phyloP scores from a whole-genome alignment of 192 early-diverging fungal genomes.

The Coemansia nantahalensis region DNA sequence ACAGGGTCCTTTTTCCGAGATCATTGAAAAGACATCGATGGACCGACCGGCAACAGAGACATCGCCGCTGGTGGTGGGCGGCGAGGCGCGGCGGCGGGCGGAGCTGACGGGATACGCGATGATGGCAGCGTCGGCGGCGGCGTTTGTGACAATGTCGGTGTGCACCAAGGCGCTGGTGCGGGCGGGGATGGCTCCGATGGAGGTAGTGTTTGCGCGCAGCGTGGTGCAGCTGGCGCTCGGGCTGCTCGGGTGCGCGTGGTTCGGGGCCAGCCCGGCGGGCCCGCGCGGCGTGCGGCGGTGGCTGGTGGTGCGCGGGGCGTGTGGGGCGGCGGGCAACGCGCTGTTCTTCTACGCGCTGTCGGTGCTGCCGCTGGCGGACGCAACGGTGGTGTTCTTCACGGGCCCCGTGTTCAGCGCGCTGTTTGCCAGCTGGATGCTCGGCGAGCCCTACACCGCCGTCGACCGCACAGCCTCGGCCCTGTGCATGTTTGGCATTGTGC shows the following conservation, averaged over 20 bases:
- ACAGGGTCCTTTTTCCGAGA: not conserved
- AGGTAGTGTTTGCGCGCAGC: conserved; percentile 73
- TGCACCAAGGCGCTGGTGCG: conserved; percentile 66
- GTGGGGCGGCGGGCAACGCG: conserved; percentile 64
- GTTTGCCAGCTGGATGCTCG: conserved; percentile 58
- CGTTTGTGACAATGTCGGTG: conserved; percentile 69
- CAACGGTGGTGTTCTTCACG: conserved; percentile 76
- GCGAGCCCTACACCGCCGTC: conserved; percentile 61
- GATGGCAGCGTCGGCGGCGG: conserved; percentile 70
- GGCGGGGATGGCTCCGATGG: conserved; percentile 58
- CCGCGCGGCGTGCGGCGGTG: conserved; percentile 48
- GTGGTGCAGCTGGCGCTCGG: conserved; percentile 63
- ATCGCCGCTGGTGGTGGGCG: not conserved
- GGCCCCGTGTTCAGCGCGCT: conserved; percentile 75
- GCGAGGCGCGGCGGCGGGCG: conserved; percentile 15
- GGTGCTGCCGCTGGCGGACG: conserved; percentile 68
- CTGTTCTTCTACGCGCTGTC: conserved; percentile 72
- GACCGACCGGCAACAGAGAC: not conserved
- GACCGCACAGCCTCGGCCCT: conserved; percentile 56
- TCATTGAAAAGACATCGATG: not conserved
- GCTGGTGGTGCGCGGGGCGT: conserved; percentile 62
- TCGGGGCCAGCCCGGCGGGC: conserved; percentile 58
- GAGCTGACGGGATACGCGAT: conserved; percentile 41
- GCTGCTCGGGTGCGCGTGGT: conserved; percentile 53
- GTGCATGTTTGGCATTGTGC: conserved; percentile 61